phyloP scores from a whole-genome alignment of 176 grass and related monocot genomes.

The Sorghum bicolor region Sorghum_bicolor_NCBIv3 NC_012873.2:42721001-42721500 shows the following conservation, averaged over 20 bases:
- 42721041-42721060: conserved; percentile 97
- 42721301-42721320: not conserved
- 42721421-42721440: conserved; percentile 76
- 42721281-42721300: not conserved
- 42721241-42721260: not conserved
- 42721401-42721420: conserved; percentile 67
- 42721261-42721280: not conserved
- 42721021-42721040: conserved; percentile 86
- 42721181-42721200: not conserved
- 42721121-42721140: not conserved
- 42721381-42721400: not conserved
- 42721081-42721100: not conserved
- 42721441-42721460: conserved; percentile 79
- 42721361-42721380: not conserved
- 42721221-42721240: not conserved
- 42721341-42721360: not conserved
- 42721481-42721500: conserved; percentile 81
- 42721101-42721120: not conserved
- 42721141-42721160: not conserved
- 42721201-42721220: not conserved
- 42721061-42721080: conserved; percentile 61
- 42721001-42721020: conserved; percentile 88
- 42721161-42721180: not conserved
- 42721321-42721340: conserved; percentile 7
- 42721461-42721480: conserved; percentile 73